A percentile compares a stretch with the other conserved stretches of the same genome.
Evolutionary conservation across 2,329 filamentous ascomycete species (phyloP).

Genomic region (Penicillium psychrosexuale): DNA sequence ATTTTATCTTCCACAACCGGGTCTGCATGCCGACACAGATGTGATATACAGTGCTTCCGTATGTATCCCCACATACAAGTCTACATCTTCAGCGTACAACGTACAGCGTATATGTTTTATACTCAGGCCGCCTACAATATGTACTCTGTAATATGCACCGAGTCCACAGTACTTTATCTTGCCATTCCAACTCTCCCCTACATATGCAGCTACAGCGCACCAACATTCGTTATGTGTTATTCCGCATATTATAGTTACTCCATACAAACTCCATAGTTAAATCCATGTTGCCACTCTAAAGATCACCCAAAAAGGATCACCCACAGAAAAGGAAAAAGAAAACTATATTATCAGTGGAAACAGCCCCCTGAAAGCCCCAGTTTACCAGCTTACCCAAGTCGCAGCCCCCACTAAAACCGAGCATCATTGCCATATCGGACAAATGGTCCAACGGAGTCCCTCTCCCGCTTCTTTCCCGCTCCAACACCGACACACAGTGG

Average conservation of each 20-base stretch:
- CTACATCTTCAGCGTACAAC: not conserved
- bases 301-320: not conserved
- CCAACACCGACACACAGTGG: not conserved
- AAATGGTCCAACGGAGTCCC: not conserved
- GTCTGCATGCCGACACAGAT: not conserved
- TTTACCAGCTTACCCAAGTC: not conserved
- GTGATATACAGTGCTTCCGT: conserved; percentile 11
- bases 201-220: not conserved
- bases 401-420: not conserved
- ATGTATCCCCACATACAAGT: not conserved
- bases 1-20: not conserved
- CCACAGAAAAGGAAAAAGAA: not conserved
- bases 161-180: not conserved
- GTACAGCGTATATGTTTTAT: not conserved
- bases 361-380: not conserved
- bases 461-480: conserved; percentile 2
- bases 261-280: not conserved
- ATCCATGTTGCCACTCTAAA: not conserved
- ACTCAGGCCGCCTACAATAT: too few species aligned
- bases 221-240: not conserved
- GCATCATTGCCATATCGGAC: conserved; percentile 9
- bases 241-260: not conserved
- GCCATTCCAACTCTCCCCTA: not conserved
- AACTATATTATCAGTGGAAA: not conserved
- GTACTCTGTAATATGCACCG: not conserved